These are phyloP conservation scores for Fusarium aywerte DNA, from an alignment of 2,329 filamentous ascomycete genomes.

Conservation along the genomic window DNA sequence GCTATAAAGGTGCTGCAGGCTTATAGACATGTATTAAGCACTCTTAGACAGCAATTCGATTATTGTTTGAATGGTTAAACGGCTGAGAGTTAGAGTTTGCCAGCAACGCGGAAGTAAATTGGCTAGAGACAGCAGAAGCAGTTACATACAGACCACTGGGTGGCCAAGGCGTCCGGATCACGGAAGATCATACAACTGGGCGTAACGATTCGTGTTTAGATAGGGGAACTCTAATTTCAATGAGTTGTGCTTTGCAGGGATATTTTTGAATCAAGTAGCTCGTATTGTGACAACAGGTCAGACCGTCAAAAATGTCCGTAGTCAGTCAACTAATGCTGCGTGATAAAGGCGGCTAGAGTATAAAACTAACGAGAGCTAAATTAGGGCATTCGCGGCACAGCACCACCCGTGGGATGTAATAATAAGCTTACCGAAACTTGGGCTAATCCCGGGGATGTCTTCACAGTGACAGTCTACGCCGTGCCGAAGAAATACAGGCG, in stretches of 20 bases:
- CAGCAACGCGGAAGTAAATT: not conserved
- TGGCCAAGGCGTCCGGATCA: not conserved
- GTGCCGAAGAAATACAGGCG: not conserved
- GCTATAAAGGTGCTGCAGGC: too few relatives aligned
- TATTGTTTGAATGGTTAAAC: conserved; percentile 1
- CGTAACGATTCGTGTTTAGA: not conserved
- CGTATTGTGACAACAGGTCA: too few relatives aligned
- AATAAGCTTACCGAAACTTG: not conserved
- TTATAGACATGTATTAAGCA: too few relatives aligned
- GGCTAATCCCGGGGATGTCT: not conserved
- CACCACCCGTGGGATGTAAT: not conserved
- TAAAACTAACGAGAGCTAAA: not conserved
- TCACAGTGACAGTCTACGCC: not conserved
- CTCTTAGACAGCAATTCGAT: too few relatives aligned
- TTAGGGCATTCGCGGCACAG: not conserved
- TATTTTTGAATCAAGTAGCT: not conserved
- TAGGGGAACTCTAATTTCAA: not conserved
- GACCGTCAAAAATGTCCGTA: not conserved
- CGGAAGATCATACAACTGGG: not conserved
- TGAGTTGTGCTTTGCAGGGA: not conserved
- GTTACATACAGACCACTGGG: not conserved
- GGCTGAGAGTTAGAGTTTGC: not conserved
- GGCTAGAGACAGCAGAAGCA: not conserved
- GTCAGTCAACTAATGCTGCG: not conserved
- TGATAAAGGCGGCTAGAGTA: too few relatives aligned